Percentiles rank a stretch among this genome's conserved stretches.
Conservation (phyloP, 2,329 filamentous ascomycete species). For the Neopestalotiopsis sp. region DNA sequence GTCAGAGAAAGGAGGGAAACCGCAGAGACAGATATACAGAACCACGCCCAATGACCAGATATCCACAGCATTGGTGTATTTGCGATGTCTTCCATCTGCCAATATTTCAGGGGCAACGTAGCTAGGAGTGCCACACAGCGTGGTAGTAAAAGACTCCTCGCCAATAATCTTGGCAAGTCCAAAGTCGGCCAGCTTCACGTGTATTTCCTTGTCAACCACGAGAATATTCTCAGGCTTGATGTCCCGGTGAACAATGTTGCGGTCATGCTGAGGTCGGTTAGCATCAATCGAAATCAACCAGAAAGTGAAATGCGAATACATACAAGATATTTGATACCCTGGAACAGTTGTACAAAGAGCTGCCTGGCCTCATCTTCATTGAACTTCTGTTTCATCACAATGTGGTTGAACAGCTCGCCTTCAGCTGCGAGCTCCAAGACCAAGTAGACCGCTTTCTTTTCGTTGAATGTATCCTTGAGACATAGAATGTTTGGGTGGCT, state of each 20-base stretch:
- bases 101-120: constrained; percentile 97
- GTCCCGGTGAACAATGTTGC: constrained; percentile 95
- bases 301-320: constrained; percentile 36
- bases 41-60: constrained; percentile 95
- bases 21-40: constrained; percentile 93
- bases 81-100: constrained; percentile 78
- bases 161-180: constrained; percentile 98
- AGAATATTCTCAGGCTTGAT: constrained; percentile 98
- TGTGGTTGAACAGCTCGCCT: constrained; percentile 95
- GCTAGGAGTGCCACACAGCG: constrained; percentile 93
- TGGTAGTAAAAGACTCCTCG: constrained; percentile 97
- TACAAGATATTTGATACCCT: constrained; percentile 94
- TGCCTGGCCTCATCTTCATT: constrained; percentile 84
- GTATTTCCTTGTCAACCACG: constrained; percentile 81
- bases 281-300: constrained; percentile 16
- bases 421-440: constrained; percentile 89
- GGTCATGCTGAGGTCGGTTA: constrained; percentile 75
- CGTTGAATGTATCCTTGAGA: constrained; percentile 93
- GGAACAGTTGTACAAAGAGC: constrained; percentile 89
- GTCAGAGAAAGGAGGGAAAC: constrained; percentile 94
- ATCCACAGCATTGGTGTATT: constrained; percentile 94
- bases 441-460: constrained; percentile 87
- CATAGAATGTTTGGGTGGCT: constrained; percentile 93
- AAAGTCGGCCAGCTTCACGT: constrained; percentile 94
- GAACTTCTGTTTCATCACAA: constrained; percentile 88